Conservation (phyloP, 306 rosid genomes). For the Pterocarpus macrocarpus region DNA sequence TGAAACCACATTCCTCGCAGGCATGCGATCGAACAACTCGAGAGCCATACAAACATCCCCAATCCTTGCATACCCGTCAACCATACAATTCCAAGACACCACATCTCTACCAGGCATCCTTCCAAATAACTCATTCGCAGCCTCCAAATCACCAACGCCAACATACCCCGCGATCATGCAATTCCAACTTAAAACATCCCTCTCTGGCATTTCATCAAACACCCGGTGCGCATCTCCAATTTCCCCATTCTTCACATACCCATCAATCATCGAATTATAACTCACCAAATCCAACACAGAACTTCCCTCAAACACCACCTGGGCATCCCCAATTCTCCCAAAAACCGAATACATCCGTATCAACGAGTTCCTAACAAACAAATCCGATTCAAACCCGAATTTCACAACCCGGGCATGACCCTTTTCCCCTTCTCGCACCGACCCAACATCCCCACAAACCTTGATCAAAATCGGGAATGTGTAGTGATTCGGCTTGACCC, state of each 20-base stretch:
- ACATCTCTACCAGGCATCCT: constrained; percentile 58
- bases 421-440: constrained; percentile 54
- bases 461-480: constrained; percentile 73
- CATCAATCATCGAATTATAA: constrained; percentile 74
- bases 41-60: constrained; percentile 55
- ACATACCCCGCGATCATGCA: constrained; percentile 61
- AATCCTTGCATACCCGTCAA: constrained; percentile 68
- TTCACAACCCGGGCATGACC: constrained; percentile 57
- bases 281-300: constrained; percentile 64
- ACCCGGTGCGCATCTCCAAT: constrained; percentile 49
- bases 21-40: constrained; percentile 55
- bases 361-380: constrained; percentile 63
- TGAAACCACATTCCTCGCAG: constrained; percentile 57
- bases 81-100: constrained; percentile 72
- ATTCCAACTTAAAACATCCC: constrained; percentile 69
- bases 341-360: constrained; percentile 63
- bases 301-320: constrained; percentile 56
- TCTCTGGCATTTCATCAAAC: constrained; percentile 62
- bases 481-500: constrained; percentile 61
- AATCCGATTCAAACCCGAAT: constrained; percentile 62
- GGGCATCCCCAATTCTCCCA: constrained; percentile 57
- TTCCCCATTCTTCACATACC: constrained; percentile 59
- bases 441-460: constrained; percentile 44
- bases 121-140: constrained; percentile 60
- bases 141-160: constrained; percentile 56